Evolutionary conservation across 1,284 basidiomycete genomes (phyloP).

Genomic region (Irpex lacteus): DNA sequence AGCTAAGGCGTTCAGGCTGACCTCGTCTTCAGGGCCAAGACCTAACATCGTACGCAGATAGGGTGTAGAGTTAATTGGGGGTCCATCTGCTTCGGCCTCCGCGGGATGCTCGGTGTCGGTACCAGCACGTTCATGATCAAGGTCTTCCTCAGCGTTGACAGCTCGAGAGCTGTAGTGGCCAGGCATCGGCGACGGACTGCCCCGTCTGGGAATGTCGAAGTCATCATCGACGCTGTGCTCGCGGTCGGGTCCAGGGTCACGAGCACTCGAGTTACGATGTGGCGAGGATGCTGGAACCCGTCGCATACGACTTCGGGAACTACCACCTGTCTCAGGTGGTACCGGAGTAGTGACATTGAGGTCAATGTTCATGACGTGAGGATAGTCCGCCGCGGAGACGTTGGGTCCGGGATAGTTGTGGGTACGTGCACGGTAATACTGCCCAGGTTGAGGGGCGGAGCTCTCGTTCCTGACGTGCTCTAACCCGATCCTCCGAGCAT

Average conservation of each 20-base stretch:
- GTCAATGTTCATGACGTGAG: constrained; percentile 8
- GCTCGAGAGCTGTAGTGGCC: background rate
- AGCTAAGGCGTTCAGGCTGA: constrained; percentile 49
- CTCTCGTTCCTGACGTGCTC: constrained; percentile 3
- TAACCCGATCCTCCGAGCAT: constrained; percentile 8
- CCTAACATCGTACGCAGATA: constrained; percentile 49
- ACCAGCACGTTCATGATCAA: background rate
- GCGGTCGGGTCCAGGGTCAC: background rate
- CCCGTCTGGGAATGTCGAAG: background rate
- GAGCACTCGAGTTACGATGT: background rate
- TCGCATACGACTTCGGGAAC: background rate
- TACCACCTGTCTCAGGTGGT: background rate
- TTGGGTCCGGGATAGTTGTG: constrained; percentile 7
- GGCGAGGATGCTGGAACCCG: background rate
- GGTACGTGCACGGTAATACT: constrained; percentile 7
- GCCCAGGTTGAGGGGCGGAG: background rate
- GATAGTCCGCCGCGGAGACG: background rate
- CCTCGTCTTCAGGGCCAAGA: constrained; percentile 34
- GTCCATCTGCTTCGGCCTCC: constrained; percentile 2
- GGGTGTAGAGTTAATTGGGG: constrained; percentile 35
- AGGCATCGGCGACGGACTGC: background rate
- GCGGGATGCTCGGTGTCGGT: background rate
- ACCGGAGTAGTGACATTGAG: background rate
- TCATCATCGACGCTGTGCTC: background rate
- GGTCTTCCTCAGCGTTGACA: background rate